Conservation (phyloP, 2,329 filamentous ascomycete species). For the Monosporascus sp. region DNA sequence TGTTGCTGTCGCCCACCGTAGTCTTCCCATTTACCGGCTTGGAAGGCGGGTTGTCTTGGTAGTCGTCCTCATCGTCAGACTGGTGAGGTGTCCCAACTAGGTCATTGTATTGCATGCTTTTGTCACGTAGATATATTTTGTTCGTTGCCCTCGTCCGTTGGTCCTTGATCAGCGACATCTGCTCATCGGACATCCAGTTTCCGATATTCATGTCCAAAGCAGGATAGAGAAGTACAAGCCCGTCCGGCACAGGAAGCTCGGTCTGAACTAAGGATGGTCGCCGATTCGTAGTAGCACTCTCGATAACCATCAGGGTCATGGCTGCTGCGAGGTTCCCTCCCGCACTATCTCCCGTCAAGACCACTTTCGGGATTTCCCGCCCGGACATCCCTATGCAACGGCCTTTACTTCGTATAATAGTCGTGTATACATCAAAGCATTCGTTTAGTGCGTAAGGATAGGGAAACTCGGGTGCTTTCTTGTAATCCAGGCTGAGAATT, state of each 20-base stretch:
- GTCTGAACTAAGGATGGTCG: slow-evolving; percentile 50
- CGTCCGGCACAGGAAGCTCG: slow-evolving; percentile 68
- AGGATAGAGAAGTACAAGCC: slow-evolving; percentile 82
- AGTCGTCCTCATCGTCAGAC: slow-evolving; percentile 66
- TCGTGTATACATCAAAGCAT: slow-evolving; percentile 80
- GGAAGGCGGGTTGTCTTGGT: slow-evolving; percentile 26
- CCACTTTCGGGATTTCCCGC: slow-evolving; percentile 56
- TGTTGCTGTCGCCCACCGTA: slow-evolving; percentile 12
- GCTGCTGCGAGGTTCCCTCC: slow-evolving; percentile 77
- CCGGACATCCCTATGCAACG: slow-evolving; percentile 72
- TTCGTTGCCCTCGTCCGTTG: slow-evolving; percentile 74
- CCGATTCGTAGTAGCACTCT: slow-evolving; percentile 57
- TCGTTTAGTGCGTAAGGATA: slow-evolving; percentile 84
- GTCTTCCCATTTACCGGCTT: slow-evolving; percentile 13
- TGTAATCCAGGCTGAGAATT: slow-evolving; percentile 85
- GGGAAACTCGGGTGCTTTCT: slow-evolving; percentile 77
- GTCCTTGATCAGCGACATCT: slow-evolving; percentile 90
- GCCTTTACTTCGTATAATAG: slow-evolving; percentile 65
- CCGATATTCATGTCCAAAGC: slow-evolving; percentile 94
- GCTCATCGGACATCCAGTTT: slow-evolving; percentile 98
- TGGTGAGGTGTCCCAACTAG: slow-evolving; percentile 78
- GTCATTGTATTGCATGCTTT: slow-evolving; percentile 83
- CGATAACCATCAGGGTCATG: slow-evolving; percentile 82
- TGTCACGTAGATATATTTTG: slow-evolving; percentile 69
- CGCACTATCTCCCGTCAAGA: slow-evolving; percentile 75